phyloP scores from a whole-genome alignment of 257 asterid species.

The Ehretia macrophylla region DNA sequence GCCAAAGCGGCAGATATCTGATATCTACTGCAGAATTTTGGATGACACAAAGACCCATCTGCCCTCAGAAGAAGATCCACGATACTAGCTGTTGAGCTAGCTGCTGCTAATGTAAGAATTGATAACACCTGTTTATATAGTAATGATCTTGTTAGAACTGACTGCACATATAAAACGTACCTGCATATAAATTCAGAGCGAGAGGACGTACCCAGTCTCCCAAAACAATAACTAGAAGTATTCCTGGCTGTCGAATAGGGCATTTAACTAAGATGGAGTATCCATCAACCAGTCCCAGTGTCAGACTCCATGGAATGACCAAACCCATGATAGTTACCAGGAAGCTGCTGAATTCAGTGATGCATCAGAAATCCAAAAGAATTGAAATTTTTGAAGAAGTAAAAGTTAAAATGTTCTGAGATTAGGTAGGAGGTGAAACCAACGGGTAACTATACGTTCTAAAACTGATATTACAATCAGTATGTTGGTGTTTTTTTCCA shows the following conservation, averaged over 20 bases:
- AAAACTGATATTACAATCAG: too few species aligned
- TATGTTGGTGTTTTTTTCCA: too few species aligned
- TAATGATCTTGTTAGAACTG: conserved; percentile 13
- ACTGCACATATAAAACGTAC: background rate
- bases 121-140: conserved; percentile 43
- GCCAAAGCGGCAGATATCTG: conserved; percentile 58
- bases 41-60: conserved; percentile 54
- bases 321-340: conserved; percentile 73
- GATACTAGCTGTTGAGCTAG: conserved; percentile 60
- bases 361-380: too few species aligned
- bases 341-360: conserved; percentile 35
- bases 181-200: conserved; percentile 7
- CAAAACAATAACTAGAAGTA: conserved; percentile 46
- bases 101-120: conserved; percentile 61
- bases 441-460: too few species aligned
- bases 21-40: conserved; percentile 45
- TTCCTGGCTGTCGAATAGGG: conserved; percentile 45
- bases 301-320: conserved; percentile 76
- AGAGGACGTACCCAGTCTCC: conserved; percentile 66
- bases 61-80: conserved; percentile 55
- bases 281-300: conserved; percentile 62
- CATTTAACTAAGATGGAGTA: conserved; percentile 47
- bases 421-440: too few species aligned
- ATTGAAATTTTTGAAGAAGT: background rate
- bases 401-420: too few species aligned